Base-by-base conservation (phyloP, 768 basidiomycete species). In the Saitozyma podzolica region DNA sequence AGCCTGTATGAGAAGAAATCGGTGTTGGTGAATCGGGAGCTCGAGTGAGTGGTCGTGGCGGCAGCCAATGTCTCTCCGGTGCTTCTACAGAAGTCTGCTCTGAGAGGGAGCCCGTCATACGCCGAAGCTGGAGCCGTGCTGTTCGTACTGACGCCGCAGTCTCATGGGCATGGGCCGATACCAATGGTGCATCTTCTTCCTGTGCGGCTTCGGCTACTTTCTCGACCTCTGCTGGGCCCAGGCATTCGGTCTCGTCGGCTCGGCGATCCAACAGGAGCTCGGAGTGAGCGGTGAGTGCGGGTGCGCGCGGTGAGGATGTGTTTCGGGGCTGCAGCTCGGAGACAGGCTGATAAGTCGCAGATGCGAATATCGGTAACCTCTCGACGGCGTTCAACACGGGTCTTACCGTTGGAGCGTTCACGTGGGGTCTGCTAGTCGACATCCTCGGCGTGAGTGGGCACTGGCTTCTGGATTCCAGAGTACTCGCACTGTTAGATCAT, bases 151-250 rank as follows among this genome's bases (percentile, higher is more conserved):
- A 41, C 14, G 16, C 6, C 9, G 41, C 41, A 66, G 65, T 42
- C 14, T 29, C n/a, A 70, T 74, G 65, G 72, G 76, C 0, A 72
- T 80, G 54, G 80, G 80, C 0, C 60, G 69, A 17, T 80, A 80
- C 58, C 78, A 74, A 56, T 66, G 61, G 70, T 77, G 73, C 61
- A 75, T 80, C 62, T 81, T 75, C 63, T 66, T 76, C 47, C 67
- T 81, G 1, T 80, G 79, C 59, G 80, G 79, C 6, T 78, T 80
- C 39, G 80, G 80, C 0, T 80, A 79, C 55, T 77, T 77, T 59
- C 70, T 81, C 50, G 80, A 80, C 58, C 66, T 81, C 3, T 62
- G 65, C 19, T 81, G 74, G 72, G 78, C 80, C 1, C 78, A 80
- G 45, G 72, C 73, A 0, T 74, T 75, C 50, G 78, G 80, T 42